Percentiles rank a stretch among this genome's conserved stretches.
These are phyloP conservation scores for Xylariales sp. DNA, from an alignment of 2,329 filamentous ascomycete genomes.

Conservation along the genomic window DNA sequence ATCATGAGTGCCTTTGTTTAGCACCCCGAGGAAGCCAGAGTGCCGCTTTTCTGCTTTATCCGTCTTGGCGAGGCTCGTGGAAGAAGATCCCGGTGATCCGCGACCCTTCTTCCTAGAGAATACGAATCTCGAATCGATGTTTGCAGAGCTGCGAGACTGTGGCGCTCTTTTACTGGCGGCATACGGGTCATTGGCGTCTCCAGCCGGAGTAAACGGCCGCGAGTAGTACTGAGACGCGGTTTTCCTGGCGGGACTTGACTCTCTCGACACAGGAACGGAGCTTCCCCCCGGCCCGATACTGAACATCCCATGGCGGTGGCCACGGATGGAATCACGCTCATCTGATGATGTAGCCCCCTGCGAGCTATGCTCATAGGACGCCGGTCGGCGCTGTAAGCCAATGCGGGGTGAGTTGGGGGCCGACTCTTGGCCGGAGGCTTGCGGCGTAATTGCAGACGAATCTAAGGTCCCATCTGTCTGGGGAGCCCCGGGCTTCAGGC, in stretches of 20 bases:
- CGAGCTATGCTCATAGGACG: constrained; percentile 37
- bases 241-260: constrained; percentile 61
- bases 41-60: constrained; percentile 46
- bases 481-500: constrained; percentile 13
- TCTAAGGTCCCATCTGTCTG: constrained; percentile 20
- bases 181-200: constrained; percentile 81
- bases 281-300: constrained; percentile 39
- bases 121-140: constrained; percentile 76
- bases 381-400: constrained; percentile 35
- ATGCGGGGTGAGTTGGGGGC: constrained; percentile 36
- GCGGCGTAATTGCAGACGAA: constrained; percentile 58
- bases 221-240: constrained; percentile 61
- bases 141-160: constrained; percentile 57
- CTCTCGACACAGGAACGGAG: constrained; percentile 55
- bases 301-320: constrained; percentile 53
- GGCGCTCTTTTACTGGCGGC: constrained; percentile 75
- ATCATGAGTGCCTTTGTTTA: constrained; percentile 34
- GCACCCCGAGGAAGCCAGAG: constrained; percentile 36
- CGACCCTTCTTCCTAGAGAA: constrained; percentile 74
- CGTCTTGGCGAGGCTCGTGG: constrained; percentile 43
- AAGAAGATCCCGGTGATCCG: constrained; percentile 49
- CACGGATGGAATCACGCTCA: constrained; percentile 21
- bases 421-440: constrained; percentile 57
- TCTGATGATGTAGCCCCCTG: constrained; percentile 35
- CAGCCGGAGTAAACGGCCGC: constrained; percentile 72